phyloP scores from a whole-genome alignment of 2,329 filamentous ascomycete species.

The Daldinia sp. region DNA sequence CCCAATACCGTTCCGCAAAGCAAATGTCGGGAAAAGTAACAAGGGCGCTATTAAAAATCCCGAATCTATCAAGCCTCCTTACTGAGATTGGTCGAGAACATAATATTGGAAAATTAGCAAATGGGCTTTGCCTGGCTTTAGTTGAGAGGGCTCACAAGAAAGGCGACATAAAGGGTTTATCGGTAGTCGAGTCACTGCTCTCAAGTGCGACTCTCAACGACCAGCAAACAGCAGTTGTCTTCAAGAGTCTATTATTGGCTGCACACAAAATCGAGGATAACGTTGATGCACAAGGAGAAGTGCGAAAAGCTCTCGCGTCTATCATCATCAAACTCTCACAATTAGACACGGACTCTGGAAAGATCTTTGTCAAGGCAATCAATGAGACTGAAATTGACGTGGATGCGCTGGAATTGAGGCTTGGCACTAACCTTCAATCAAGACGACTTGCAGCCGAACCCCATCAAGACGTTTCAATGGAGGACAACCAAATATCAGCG shows the following conservation, averaged over 20 bases:
- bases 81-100: slow-evolving; percentile 70
- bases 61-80: slow-evolving; percentile 66
- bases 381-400: slow-evolving; percentile 75
- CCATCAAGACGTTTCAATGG: slow-evolving; percentile 62
- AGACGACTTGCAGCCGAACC: slow-evolving; percentile 58
- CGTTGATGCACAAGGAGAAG: slow-evolving; percentile 61
- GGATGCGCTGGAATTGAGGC: slow-evolving; percentile 75
- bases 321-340: slow-evolving; percentile 73
- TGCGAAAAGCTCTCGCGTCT: slow-evolving; percentile 71
- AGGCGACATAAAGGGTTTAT: slow-evolving; percentile 64
- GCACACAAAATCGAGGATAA: slow-evolving; percentile 65
- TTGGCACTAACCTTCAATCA: slow-evolving; percentile 74
- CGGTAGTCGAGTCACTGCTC: slow-evolving; percentile 68
- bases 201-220: slow-evolving; percentile 67
- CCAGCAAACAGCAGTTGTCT: slow-evolving; percentile 68
- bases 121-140: slow-evolving; percentile 73
- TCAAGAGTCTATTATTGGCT: slow-evolving; percentile 70
- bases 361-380: slow-evolving; percentile 72
- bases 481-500: slow-evolving; percentile 40
- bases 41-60: slow-evolving; percentile 71
- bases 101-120: slow-evolving; percentile 74
- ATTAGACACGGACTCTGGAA: slow-evolving; percentile 63
- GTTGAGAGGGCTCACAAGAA: slow-evolving; percentile 69
- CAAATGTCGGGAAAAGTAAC: slow-evolving; percentile 75
- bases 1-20: slow-evolving; percentile 77